Conservation (phyloP, 768 basidiomycete species). For the Terana coerulea region DNA sequence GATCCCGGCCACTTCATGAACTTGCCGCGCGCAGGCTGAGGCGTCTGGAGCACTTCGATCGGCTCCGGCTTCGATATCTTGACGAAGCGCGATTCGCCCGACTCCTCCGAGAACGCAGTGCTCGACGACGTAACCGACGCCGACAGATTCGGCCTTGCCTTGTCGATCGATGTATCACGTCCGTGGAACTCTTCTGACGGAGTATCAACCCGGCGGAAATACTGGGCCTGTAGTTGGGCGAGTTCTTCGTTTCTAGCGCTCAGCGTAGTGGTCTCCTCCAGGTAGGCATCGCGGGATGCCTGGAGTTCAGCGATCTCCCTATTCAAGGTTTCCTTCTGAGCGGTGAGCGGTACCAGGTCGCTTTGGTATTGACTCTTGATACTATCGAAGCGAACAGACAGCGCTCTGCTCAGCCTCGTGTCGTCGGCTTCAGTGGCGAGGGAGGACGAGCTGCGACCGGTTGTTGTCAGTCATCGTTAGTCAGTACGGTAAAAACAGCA, state of each 20-base stretch:
- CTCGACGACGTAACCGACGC: slow-evolving; percentile 38
- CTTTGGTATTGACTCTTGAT: slow-evolving; percentile 85
- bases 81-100: slow-evolving; percentile 37
- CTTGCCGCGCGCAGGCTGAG: slow-evolving; percentile 51
- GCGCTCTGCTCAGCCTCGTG: slow-evolving; percentile 47
- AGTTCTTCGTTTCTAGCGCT: slow-evolving; percentile 92
- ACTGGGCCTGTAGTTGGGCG: slow-evolving; percentile 80
- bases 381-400: slow-evolving; percentile 82
- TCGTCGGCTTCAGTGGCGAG: slow-evolving; percentile 16
- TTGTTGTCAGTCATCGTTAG: neutral
- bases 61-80: slow-evolving; percentile 32
- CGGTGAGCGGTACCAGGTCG: slow-evolving; percentile 81
- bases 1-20: slow-evolving; percentile 71
- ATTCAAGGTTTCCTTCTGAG: slow-evolving; percentile 72
- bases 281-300: slow-evolving; percentile 77
- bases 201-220: slow-evolving; percentile 71
- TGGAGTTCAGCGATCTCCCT: slow-evolving; percentile 86
- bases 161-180: slow-evolving; percentile 12
- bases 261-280: slow-evolving; percentile 89
- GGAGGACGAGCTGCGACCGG: slow-evolving; percentile 16
- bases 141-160: slow-evolving; percentile 10
- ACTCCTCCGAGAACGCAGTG: slow-evolving; percentile 44
- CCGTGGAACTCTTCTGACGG: slow-evolving; percentile 5
- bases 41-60: slow-evolving; percentile 41
- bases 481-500: neutral